A percentile compares a stretch with the other conserved stretches of the same genome.
These are phyloP conservation scores for Boletus sensibilis DNA, from an alignment of 768 basidiomycete genomes.

Conservation along the genomic window DNA sequence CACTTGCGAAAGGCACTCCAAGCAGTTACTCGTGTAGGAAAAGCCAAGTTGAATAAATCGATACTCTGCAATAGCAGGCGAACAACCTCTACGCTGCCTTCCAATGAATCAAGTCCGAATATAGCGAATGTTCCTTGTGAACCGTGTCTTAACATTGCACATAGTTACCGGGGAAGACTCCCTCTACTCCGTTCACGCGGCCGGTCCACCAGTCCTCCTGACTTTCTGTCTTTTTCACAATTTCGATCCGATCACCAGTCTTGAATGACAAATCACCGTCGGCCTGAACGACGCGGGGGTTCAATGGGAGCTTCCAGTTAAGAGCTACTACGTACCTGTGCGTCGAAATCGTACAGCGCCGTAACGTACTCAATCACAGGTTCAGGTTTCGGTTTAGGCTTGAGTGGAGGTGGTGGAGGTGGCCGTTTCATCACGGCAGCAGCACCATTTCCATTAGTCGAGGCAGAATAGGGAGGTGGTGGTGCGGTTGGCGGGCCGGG, in stretches of 20 bases:
- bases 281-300: slow-evolving; percentile 45
- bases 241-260: slow-evolving; percentile 86
- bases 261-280: slow-evolving; percentile 91
- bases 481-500: slow-evolving; percentile 38
- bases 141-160: slow-evolving; percentile 23
- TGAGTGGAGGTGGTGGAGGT: slow-evolving; percentile 89
- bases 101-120: not conserved
- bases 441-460: slow-evolving; percentile 19
- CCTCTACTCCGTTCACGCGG: slow-evolving; percentile 72
- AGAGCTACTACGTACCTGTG: slow-evolving; percentile 56
- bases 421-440: slow-evolving; percentile 61
- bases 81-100: not conserved
- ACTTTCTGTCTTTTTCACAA: slow-evolving; percentile 78
- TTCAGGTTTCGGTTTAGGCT: slow-evolving; percentile 77
- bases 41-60: not conserved
- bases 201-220: slow-evolving; percentile 99
- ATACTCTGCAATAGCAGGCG: not conserved
- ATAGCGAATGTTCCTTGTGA: not conserved
- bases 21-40: not conserved
- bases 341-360: slow-evolving; percentile 92
- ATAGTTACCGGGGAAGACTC: slow-evolving; percentile 83
- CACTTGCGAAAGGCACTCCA: not conserved
- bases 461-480: slow-evolving; percentile 39
- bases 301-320: not conserved
- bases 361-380: slow-evolving; percentile 74